phyloP scores from a whole-genome alignment of 2,329 filamentous ascomycete genomes.

The Corinectria fuckeliana region DNA sequence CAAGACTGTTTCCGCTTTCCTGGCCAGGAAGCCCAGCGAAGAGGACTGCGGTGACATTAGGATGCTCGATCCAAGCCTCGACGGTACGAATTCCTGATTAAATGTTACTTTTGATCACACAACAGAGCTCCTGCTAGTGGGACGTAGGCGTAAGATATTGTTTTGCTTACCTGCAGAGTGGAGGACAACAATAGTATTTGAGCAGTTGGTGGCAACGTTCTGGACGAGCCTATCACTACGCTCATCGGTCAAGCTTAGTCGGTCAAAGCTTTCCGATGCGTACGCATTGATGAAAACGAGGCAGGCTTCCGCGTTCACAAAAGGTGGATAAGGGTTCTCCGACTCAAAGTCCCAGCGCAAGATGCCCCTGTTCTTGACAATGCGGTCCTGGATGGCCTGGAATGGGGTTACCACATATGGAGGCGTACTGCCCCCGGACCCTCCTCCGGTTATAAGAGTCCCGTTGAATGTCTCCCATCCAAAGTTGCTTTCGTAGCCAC shows the following conservation, averaged over 20 bases:
- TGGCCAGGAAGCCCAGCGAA: constrained; percentile 71
- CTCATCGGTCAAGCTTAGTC: constrained; percentile 63
- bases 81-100: constrained; percentile 56
- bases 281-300: constrained; percentile 84
- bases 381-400: constrained; percentile 58
- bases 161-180: constrained; percentile 62
- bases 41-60: constrained; percentile 69
- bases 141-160: not conserved
- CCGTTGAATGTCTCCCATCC: constrained; percentile 44
- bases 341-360: constrained; percentile 56
- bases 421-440: constrained; percentile 57
- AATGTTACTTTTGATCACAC: not conserved
- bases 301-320: constrained; percentile 64
- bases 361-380: constrained; percentile 59
- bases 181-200: constrained; percentile 68
- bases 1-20: constrained; percentile 65
- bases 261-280: constrained; percentile 77
- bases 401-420: constrained; percentile 40
- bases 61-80: constrained; percentile 69
- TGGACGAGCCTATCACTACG: constrained; percentile 65
- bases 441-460: constrained; percentile 59
- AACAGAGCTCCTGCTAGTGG: not conserved
- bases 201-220: constrained; percentile 65
- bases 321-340: constrained; percentile 30
- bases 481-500: constrained; percentile 38